Conservation (phyloP, 352 stramenopile species). For the Globisporangium recalcitrans region DNA sequence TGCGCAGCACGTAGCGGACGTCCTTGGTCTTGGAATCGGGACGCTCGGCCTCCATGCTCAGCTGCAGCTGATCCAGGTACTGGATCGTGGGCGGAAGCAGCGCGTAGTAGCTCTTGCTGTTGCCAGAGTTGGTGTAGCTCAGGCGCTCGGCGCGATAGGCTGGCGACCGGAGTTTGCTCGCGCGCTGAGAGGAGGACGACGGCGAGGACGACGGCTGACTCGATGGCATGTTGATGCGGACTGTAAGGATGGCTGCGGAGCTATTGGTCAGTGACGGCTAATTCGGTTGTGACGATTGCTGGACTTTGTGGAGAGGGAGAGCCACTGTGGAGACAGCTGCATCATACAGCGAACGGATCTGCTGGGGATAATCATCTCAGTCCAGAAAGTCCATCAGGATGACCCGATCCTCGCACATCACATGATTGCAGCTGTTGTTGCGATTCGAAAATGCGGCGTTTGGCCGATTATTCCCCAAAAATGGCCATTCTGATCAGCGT, state of each 20-base stretch:
- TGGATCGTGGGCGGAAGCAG: neutral
- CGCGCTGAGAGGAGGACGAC: neutral
- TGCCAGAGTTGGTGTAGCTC: constrained; percentile 3
- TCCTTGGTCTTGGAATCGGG: neutral
- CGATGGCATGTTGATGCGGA: neutral
- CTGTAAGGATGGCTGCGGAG: neutral
- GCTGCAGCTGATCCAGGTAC: constrained; percentile 3
- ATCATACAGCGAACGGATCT: constrained; percentile 1
- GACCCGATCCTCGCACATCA: neutral
- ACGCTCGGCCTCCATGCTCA: neutral
- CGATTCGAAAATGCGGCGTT: neutral
- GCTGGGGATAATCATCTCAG: neutral
- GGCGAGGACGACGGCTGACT: neutral
- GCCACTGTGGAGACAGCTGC: neutral
- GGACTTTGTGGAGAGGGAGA: too few species aligned
- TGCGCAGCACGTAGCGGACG: constrained; percentile 1
- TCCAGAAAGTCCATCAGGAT: neutral
- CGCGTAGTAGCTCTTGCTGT: neutral
- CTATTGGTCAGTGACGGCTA: neutral
- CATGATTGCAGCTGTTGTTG: neutral
- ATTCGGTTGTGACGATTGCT: neutral
- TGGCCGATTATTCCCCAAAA: neutral
- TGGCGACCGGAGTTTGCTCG: neutral
- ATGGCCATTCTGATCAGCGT: neutral
- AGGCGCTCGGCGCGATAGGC: neutral